These are phyloP conservation scores for Eimeria praecox DNA, from an alignment of 169 alveolate genomes.

Conservation along the genomic window DNA sequence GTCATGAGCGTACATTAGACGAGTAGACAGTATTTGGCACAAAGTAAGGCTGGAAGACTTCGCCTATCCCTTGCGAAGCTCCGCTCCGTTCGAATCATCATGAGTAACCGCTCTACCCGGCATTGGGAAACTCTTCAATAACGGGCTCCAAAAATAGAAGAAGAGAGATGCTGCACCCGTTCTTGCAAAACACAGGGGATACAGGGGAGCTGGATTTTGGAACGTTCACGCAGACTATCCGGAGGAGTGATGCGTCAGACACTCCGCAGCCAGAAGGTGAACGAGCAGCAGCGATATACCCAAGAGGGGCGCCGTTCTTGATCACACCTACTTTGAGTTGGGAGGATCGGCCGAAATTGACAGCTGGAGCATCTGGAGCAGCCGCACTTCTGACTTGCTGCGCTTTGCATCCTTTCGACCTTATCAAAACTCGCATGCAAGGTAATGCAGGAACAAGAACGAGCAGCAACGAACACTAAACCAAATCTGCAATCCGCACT, in stretches of 20 bases:
- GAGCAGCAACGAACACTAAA: neutral
- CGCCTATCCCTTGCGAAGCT: neutral
- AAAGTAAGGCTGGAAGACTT: neutral
- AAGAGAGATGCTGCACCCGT: neutral
- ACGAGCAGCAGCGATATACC: neutral
- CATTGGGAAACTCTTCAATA: neutral
- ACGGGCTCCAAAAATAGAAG: neutral
- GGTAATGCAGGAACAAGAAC: conserved; percentile 64
- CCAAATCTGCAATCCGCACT: neutral
- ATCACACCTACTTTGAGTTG: neutral
- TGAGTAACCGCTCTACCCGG: neutral
- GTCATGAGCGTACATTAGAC: neutral
- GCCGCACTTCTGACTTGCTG: conserved; percentile 81
- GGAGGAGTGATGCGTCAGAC: neutral
- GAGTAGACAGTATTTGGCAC: neutral
- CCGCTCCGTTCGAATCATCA: neutral
- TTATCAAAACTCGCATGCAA: conserved; percentile 82
- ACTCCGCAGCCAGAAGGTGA: neutral
- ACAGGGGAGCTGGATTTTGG: neutral
- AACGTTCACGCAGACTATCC: neutral
- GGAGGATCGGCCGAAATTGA: conserved; percentile 25
- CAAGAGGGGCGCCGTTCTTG: neutral
- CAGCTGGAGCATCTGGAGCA: conserved; percentile 80
- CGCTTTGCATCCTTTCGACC: conserved; percentile 82
- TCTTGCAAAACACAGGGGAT: neutral